Evolutionary conservation across 2,329 filamentous ascomycete genomes (phyloP).

Genomic region (Chaetomium globosum): DNA sequence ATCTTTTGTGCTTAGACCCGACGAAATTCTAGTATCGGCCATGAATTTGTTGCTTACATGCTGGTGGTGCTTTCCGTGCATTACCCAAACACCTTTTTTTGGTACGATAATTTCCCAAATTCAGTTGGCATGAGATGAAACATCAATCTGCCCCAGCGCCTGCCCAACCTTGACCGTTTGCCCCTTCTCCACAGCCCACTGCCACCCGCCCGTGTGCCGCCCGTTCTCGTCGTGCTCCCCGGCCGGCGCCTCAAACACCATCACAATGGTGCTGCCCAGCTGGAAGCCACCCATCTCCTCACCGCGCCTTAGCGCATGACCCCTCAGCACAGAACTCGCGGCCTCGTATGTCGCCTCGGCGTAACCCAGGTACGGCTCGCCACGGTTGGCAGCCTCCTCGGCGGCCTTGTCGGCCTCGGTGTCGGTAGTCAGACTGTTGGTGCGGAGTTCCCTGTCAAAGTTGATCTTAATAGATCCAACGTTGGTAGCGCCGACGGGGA

Average conservation of each 20-base stretch:
- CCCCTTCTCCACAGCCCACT: conserved; percentile 84
- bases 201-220: conserved; percentile 69
- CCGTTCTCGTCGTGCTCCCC: conserved; percentile 59
- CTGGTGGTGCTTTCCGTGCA: conserved; percentile 4
- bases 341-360: conserved; percentile 85
- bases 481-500: conserved; percentile 94
- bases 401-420: conserved; percentile 87
- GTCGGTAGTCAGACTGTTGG: conserved; percentile 89
- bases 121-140: conserved; percentile 8
- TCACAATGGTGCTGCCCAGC: conserved; percentile 88
- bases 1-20: neutral
- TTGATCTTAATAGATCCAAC: conserved; percentile 96
- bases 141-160: conserved; percentile 73
- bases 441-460: conserved; percentile 91
- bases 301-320: conserved; percentile 80
- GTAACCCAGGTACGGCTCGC: conserved; percentile 86
- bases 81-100: conserved; percentile 14
- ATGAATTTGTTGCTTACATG: conserved; percentile 21
- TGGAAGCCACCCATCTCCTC: conserved; percentile 99
- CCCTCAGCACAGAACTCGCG: conserved; percentile 75
- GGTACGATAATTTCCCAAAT: neutral
- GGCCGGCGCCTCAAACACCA: conserved; percentile 92
- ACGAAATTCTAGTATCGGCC: conserved; percentile 1
- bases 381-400: conserved; percentile 71
- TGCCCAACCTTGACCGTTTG: conserved; percentile 88